Evolutionary conservation across 2,329 filamentous ascomycete species (phyloP).

Genomic region (Colletotrichum higginsianum): DNA sequence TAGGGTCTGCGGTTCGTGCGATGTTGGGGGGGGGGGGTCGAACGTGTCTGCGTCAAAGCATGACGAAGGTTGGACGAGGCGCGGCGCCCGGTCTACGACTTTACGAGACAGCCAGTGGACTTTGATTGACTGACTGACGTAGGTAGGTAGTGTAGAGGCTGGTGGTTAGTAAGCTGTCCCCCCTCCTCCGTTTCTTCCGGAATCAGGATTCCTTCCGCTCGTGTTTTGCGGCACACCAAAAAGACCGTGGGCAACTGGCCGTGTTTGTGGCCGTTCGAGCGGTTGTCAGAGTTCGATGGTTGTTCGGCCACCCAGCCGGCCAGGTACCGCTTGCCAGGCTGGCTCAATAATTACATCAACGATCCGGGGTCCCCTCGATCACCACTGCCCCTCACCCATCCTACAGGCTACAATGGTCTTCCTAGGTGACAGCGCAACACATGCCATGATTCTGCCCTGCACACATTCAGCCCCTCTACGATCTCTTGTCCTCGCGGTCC

Average conservation of each 20-base stretch:
- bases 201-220: slow-evolving; percentile 20
- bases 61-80: slow-evolving; percentile 12
- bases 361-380: slow-evolving; percentile 41
- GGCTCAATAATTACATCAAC: slow-evolving; percentile 41
- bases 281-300: slow-evolving; percentile 10
- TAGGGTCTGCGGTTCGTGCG: slow-evolving; percentile 22
- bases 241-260: slow-evolving; percentile 10
- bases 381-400: slow-evolving; percentile 31
- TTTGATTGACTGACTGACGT: slow-evolving; percentile 40
- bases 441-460: slow-evolving; percentile 23
- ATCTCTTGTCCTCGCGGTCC: slow-evolving; percentile 35
- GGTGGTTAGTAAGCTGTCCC: not conserved
- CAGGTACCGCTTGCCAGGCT: slow-evolving; percentile 29
- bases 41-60: slow-evolving; percentile 15
- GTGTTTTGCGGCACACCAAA: slow-evolving; percentile 5
- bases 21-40: slow-evolving; percentile 9
- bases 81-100: slow-evolving; percentile 15
- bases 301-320: slow-evolving; percentile 34
- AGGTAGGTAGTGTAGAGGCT: slow-evolving; percentile 7
- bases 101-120: slow-evolving; percentile 5
- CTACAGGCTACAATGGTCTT: slow-evolving; percentile 15
- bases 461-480: slow-evolving; percentile 18
- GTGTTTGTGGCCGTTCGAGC: slow-evolving; percentile 3
- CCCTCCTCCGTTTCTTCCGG: slow-evolving; percentile 8
- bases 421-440: slow-evolving; percentile 13